Evolutionary conservation across 257 asterid genomes (phyloP).

Genomic region (Thymus mandschuricus): DNA sequence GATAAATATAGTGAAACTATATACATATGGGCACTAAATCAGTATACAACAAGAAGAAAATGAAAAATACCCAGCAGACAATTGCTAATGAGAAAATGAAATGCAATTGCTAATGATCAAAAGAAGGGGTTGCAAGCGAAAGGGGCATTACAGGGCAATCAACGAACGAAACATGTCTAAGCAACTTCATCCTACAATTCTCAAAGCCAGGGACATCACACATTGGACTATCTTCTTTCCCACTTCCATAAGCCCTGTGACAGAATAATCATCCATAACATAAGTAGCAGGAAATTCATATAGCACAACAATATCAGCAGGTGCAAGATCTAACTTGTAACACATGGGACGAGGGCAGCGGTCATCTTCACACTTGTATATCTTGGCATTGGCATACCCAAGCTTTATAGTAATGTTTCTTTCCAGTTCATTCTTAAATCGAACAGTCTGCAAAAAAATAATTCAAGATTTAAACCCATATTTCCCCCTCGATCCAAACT

Average conservation of each 20-base stretch:
- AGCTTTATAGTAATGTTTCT: slow-evolving; percentile 98
- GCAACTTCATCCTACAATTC: slow-evolving; percentile 85
- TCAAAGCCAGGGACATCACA: slow-evolving; percentile 99
- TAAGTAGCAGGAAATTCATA: slow-evolving; percentile 20
- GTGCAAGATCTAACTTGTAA: slow-evolving; percentile 72
- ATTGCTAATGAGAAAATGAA: not conserved
- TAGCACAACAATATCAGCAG: slow-evolving; percentile 18
- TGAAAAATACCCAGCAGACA: too few species aligned
- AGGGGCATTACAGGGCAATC: slow-evolving; percentile 88
- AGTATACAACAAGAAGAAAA: too few species aligned
- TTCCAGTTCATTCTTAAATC: slow-evolving; percentile 95
- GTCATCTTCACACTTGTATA: slow-evolving; percentile 93
- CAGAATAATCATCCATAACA: not conserved
- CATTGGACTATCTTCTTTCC: slow-evolving; percentile 91
- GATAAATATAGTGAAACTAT: not conserved
- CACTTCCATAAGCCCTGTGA: slow-evolving; percentile 96
- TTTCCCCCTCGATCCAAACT: not conserved
- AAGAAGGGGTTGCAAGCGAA: not conserved
- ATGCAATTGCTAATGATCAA: not conserved
- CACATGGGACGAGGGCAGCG: slow-evolving; percentile 93
- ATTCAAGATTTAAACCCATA: slow-evolving; percentile 11
- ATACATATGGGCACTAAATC: too few species aligned
- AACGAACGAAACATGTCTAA: slow-evolving; percentile 94
- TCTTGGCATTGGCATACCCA: slow-evolving; percentile 99
- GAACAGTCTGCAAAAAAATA: slow-evolving; percentile 74